Conservation (phyloP, 2,329 filamentous ascomycete species). For the Fusarium nematophilum region DNA sequence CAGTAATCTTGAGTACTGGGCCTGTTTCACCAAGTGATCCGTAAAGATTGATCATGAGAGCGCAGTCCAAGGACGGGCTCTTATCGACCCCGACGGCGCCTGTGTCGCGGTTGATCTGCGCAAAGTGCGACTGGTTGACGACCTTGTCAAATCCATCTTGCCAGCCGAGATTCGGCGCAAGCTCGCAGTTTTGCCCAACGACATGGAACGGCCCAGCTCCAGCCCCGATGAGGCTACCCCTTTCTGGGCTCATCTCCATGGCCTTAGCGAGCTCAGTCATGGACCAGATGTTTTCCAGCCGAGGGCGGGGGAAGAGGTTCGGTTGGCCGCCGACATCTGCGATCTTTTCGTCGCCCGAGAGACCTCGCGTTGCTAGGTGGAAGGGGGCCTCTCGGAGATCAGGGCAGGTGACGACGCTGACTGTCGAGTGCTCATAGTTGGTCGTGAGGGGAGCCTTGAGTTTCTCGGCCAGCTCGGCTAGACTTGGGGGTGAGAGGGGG, state of each 20-base stretch:
- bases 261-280: constrained; percentile 45
- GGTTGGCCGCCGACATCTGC: constrained; percentile 58
- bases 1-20: constrained; percentile 51
- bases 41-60: constrained; percentile 57
- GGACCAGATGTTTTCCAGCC: constrained; percentile 49
- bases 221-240: constrained; percentile 54
- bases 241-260: constrained; percentile 50
- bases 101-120: constrained; percentile 37
- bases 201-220: constrained; percentile 56
- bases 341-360: constrained; percentile 53
- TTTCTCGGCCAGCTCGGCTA: constrained; percentile 39
- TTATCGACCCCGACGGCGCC: constrained; percentile 38
- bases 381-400: constrained; percentile 53
- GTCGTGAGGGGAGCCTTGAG: constrained; percentile 32
- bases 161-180: constrained; percentile 53
- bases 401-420: constrained; percentile 46
- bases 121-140: constrained; percentile 45
- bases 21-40: constrained; percentile 50
- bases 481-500: constrained; percentile 39
- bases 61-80: constrained; percentile 48
- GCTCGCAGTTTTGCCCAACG: constrained; percentile 55
- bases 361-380: constrained; percentile 51
- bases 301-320: constrained; percentile 53
- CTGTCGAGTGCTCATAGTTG: constrained; percentile 40
- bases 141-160: constrained; percentile 32